A percentile compares a stretch with the other conserved stretches of the same genome.
Conservation (phyloP, 2,329 filamentous ascomycete genomes). For the Capronia coronata region DNA sequence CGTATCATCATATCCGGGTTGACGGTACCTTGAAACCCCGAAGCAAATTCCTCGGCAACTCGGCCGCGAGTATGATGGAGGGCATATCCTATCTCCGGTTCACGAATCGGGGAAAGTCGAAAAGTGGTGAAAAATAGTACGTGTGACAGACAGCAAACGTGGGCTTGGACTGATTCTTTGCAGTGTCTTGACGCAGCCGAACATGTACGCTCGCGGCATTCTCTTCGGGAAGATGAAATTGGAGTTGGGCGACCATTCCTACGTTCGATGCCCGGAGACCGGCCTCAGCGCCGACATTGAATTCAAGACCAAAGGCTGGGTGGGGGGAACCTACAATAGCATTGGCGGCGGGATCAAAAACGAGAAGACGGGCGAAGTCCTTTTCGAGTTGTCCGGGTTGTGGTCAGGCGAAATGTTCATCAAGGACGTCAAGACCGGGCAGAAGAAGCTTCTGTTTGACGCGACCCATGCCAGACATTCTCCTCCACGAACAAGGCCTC, state of each 20-base stretch:
- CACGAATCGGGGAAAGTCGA: conserved; percentile 65
- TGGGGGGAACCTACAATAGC: conserved; percentile 91
- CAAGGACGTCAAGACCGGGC: conserved; percentile 81
- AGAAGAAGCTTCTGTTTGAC: conserved; percentile 85
- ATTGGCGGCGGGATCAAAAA: conserved; percentile 89
- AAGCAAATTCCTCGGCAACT: conserved; percentile 94
- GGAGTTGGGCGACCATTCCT: conserved; percentile 68
- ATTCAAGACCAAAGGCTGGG: conserved; percentile 98
- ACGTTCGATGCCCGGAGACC: conserved; percentile 82
- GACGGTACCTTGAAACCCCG: conserved; percentile 92
- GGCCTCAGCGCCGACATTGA: conserved; percentile 85
- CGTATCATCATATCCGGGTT: conserved; percentile 86
- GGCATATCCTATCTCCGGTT: conserved; percentile 82
- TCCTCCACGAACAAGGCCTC: conserved; percentile 63
- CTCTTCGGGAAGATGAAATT: conserved; percentile 99
- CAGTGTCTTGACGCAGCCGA: conserved; percentile 89
- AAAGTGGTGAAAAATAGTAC: conserved; percentile 77
- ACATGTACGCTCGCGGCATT: conserved; percentile 97
- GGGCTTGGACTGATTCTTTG: conserved; percentile 8
- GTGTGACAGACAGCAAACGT: conserved; percentile 33
- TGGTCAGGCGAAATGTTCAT: conserved; percentile 96
- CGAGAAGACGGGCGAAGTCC: conserved; percentile 72
- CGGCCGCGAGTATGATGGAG: conserved; percentile 96
- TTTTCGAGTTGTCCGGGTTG: conserved; percentile 86
- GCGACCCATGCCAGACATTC: conserved; percentile 71